phyloP scores from a whole-genome alignment of 345 rosid genomes.

The Atalantia buxifolia region DNA sequence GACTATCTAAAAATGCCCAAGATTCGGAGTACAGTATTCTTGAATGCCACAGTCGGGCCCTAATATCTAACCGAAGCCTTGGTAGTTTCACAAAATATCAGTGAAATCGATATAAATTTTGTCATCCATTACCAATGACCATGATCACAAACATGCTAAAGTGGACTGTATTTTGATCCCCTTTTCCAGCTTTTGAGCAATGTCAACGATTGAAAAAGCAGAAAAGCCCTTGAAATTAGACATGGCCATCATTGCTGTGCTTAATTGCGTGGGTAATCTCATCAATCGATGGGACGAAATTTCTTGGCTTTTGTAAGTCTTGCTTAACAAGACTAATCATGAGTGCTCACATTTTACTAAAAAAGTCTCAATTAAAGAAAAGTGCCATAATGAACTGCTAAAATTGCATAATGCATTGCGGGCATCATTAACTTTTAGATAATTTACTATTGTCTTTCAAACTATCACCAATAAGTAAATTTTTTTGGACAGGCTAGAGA shows the following conservation, averaged over 20 bases:
- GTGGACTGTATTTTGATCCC: neutral
- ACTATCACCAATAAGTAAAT: too few species aligned
- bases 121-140: neutral
- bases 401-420: constrained; percentile 10
- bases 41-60: too few species aligned
- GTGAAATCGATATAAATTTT: neutral
- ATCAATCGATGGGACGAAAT: constrained; percentile 9
- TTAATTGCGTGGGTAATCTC: constrained; percentile 10
- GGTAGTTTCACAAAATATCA: neutral
- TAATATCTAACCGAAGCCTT: neutral
- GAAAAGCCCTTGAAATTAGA: constrained; percentile 8
- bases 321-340: constrained; percentile 20
- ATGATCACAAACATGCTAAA: constrained; percentile 7
- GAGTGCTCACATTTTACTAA: neutral
- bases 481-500: too few species aligned
- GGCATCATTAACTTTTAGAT: neutral
- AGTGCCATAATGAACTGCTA: neutral
- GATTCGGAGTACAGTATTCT: too few species aligned
- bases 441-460: neutral
- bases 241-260: constrained; percentile 14
- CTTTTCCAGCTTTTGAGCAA: neutral
- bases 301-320: constrained; percentile 12
- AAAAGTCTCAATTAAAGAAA: neutral
- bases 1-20: too few species aligned
- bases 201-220: constrained; percentile 18